Percentiles rank a stretch among this genome's conserved stretches.
Conservation (phyloP, 257 asterid species). For the Galeopsis tetrahit region DNA sequence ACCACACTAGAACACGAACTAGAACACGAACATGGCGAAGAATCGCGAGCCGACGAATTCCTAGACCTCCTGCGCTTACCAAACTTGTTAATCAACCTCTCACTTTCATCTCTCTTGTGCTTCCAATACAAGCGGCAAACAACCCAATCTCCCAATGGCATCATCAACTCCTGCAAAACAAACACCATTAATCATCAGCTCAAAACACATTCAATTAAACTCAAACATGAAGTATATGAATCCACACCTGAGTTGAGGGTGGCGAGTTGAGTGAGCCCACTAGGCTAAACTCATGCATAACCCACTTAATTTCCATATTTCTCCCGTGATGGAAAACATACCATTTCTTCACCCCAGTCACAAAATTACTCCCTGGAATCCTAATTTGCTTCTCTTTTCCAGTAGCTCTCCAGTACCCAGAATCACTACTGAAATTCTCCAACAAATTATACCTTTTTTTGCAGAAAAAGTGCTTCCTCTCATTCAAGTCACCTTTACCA, state of each 20-base stretch:
- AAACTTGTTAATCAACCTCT: not conserved
- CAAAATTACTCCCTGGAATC: conserved; percentile 28
- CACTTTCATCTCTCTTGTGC: conserved; percentile 31
- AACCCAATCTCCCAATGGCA: conserved; percentile 59
- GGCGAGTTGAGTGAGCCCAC: conserved; percentile 38
- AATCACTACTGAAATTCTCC: conserved; percentile 32
- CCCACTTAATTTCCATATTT: conserved; percentile 47
- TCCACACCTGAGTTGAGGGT: conserved; percentile 37
- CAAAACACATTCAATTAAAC: not conserved
- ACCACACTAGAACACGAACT: conserved; percentile 52
- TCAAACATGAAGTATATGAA: not conserved
- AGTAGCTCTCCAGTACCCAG: conserved; percentile 55
- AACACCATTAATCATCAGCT: not conserved
- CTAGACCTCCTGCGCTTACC: conserved; percentile 10
- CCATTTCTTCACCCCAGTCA: conserved; percentile 46
- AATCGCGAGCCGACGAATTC: not conserved
- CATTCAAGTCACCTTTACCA: conserved; percentile 50
- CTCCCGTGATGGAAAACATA: conserved; percentile 40
- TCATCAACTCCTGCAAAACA: conserved; percentile 37
- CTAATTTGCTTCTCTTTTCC: conserved; percentile 45
- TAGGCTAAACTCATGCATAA: conserved; percentile 50
- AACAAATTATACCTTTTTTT: conserved; percentile 29
- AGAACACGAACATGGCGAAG: conserved; percentile 32
- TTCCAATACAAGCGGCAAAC: conserved; percentile 49
- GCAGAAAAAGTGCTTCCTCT: conserved; percentile 60